Conservation (phyloP, 805 yeast species). For the Sungouiella thailandica region DNA sequence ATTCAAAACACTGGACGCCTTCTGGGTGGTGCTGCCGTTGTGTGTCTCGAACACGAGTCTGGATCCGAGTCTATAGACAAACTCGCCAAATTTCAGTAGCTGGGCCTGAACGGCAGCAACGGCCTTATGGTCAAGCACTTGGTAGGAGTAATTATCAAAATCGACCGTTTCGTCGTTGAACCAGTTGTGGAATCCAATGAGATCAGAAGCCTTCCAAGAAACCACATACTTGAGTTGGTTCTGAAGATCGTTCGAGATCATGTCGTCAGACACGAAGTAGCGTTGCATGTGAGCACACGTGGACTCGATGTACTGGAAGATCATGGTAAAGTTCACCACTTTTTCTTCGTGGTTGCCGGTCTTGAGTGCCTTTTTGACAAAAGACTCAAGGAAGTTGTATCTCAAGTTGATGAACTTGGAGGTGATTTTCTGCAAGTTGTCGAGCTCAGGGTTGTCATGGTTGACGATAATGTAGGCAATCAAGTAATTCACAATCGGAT, state of each 20-base stretch:
- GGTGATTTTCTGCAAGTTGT: constrained; percentile 17
- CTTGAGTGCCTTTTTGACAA: constrained; percentile 1
- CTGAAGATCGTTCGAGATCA: constrained; percentile 9
- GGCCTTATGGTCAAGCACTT: background rate
- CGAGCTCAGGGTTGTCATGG: constrained; percentile 10
- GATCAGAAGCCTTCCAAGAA: constrained; percentile 22
- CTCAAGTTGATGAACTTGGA: constrained; percentile 23
- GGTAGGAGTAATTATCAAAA: constrained; percentile 4
- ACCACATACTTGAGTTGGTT: constrained; percentile 11
- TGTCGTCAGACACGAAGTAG: constrained; percentile 16
- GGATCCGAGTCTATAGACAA: background rate
- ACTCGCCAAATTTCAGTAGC: constrained; percentile 3
- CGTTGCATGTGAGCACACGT: constrained; percentile 23
- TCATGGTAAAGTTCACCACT: constrained; percentile 21
- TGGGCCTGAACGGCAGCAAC: background rate
- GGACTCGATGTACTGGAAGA: constrained; percentile 31
- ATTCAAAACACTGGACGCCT: constrained; percentile 7
- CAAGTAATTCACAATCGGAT: constrained; percentile 29
- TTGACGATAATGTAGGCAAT: constrained; percentile 28
- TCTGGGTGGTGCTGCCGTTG: background rate
- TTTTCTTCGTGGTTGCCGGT: background rate
- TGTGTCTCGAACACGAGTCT: background rate
- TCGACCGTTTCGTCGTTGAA: constrained; percentile 14
- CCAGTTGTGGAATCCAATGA: constrained; percentile 33
- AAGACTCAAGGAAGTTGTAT: constrained; percentile 11